Evolutionary conservation across 202 grass and related monocot species (phyloP).

Genomic region (Bolboschoenoplectus hybrid): DNA sequence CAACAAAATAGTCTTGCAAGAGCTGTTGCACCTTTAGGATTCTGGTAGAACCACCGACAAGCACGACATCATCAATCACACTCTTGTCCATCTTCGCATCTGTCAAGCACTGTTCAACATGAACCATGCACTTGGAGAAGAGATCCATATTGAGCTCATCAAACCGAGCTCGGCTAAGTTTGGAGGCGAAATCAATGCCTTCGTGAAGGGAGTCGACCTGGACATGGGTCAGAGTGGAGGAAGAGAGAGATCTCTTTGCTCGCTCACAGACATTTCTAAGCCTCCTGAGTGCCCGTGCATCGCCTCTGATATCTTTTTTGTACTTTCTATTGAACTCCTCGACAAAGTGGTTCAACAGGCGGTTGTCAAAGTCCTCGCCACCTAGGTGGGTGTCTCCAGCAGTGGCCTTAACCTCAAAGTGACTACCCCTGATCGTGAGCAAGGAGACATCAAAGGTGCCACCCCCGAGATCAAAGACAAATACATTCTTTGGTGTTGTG

Average conservation of each 20-base stretch:
- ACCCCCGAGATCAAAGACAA: too few relatives aligned
- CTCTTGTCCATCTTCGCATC: background rate
- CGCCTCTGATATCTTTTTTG: too few relatives aligned
- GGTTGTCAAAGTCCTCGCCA: too few relatives aligned
- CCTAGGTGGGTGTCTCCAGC: too few relatives aligned
- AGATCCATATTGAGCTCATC: background rate
- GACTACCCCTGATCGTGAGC: too few relatives aligned
- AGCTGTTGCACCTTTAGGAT: conserved; percentile 9
- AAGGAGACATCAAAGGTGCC: too few relatives aligned
- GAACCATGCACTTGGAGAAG: background rate
- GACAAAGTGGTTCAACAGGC: too few relatives aligned
- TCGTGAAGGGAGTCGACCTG: background rate
- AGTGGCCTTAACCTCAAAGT: too few relatives aligned
- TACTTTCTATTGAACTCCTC: too few relatives aligned
- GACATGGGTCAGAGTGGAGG: background rate
- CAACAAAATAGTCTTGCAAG: conserved; percentile 18
- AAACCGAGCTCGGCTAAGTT: background rate
- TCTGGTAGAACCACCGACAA: conserved; percentile 8
- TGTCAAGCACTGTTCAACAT: background rate
- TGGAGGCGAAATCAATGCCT: conserved; percentile 5
- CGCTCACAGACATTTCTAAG: too few relatives aligned
- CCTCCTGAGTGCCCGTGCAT: too few relatives aligned
- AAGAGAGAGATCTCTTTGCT: background rate
- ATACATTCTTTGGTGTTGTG: too few relatives aligned
- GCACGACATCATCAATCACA: background rate